These are phyloP conservation scores for Amesomyces nigricolor DNA, from an alignment of 2,329 filamentous ascomycete species.

Conservation along the genomic window DNA sequence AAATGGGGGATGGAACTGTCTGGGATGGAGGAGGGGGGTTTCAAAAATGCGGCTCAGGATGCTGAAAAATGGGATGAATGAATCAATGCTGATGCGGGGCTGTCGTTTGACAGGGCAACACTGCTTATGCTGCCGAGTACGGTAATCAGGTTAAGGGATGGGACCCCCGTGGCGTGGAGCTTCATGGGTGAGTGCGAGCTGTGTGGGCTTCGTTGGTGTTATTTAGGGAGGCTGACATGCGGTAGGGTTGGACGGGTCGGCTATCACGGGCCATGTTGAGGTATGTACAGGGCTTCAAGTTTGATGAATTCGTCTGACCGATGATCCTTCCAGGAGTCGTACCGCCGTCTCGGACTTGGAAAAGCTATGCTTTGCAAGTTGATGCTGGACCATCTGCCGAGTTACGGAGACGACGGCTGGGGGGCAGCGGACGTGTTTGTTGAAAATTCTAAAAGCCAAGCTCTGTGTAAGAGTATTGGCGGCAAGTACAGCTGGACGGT, in stretches of 20 bases:
- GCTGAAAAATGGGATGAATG: no score
- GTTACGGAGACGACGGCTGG: conserved; percentile 46
- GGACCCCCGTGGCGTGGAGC: conserved; percentile 56
- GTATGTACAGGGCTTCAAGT: conserved; percentile 30
- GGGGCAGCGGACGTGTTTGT: conserved; percentile 59
- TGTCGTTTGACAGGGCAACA: conserved; percentile 30
- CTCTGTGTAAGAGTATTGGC: conserved; percentile 56
- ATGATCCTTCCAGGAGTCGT: conserved; percentile 46
- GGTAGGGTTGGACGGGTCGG: conserved; percentile 24
- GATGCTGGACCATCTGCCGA: conserved; percentile 44
- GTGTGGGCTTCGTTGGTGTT: neutral
- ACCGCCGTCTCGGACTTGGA: conserved; percentile 57
- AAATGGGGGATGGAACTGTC: no score
- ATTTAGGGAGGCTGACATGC: neutral
- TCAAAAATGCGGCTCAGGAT: no score
- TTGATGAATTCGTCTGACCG: conserved; percentile 46
- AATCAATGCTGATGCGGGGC: neutral
- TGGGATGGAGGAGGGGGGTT: no score
- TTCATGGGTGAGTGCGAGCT: conserved; percentile 43
- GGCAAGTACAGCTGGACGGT: conserved; percentile 50
- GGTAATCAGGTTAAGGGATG: conserved; percentile 41
- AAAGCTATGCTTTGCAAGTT: conserved; percentile 56
- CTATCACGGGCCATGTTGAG: conserved; percentile 28
- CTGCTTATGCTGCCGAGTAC: conserved; percentile 42
- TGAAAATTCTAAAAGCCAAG: conserved; percentile 55